Conservation (phyloP, 495 filamentous ascomycete genomes). For the Friedmanniomyces simplex region DNA sequence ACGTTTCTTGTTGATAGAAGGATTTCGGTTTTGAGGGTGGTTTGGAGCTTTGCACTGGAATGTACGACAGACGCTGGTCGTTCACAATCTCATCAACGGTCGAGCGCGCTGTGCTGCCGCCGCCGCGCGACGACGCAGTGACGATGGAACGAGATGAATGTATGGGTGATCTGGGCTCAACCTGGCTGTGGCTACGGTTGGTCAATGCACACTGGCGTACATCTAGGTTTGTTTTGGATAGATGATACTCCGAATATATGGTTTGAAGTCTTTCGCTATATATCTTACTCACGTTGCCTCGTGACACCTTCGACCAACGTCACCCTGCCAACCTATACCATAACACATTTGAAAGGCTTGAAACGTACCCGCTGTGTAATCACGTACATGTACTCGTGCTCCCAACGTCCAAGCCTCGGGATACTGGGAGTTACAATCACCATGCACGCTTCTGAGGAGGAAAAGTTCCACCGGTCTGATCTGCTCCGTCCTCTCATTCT, state of each 20-base stretch:
- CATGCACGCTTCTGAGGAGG: no score
- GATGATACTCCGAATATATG: neutral
- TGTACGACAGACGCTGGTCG: neutral
- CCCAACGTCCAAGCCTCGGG: no score
- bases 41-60: constrained; percentile 2
- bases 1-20: constrained; percentile 3
- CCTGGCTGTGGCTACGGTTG: neutral
- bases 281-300: neutral
- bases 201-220: neutral
- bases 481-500: no score
- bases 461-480: no score
- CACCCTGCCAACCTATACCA: no score
- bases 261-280: neutral
- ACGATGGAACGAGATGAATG: neutral
- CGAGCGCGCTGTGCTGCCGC: constrained; percentile 17
- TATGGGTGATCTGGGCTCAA: neutral
- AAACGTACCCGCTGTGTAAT: no score
- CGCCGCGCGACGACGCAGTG: constrained; percentile 4
- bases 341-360: no score
- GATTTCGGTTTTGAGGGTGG: neutral
- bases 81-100: neutral
- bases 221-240: neutral
- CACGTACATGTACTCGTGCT: no score
- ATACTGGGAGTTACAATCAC: no score
- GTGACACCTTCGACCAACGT: no score